Base-by-base conservation (phyloP, 2,329 filamentous ascomycete genomes). In the Orbilia blumenaviensis region DNA sequence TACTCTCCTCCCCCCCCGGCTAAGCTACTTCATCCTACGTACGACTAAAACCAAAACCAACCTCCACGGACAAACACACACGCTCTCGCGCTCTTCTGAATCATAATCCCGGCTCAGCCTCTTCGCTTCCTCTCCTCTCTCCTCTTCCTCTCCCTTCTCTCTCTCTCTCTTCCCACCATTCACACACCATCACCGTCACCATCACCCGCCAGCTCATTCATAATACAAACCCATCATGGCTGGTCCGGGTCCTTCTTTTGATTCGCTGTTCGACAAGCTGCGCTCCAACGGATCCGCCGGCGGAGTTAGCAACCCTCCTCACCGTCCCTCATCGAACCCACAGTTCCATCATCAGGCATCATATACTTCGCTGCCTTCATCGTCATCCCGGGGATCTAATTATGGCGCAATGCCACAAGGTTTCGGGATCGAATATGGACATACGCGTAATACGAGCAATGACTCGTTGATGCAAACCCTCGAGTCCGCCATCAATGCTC, bases 401-500 rank as follows among this genome's bases (percentile, higher is more conserved):
- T 66, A 66, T 44, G 50, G 60, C 34, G 34, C 62, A 25, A 54
- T 62, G 44, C 62, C 62, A 12, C 69, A 61, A 12, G 52, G 23
- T 34, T 74, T 62, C 69, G 50, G 50, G 3, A 62, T 74, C 61
- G 69, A 74, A 36, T 74, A 74, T 27, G 23, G 50, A 38, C 69
- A 74, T 48, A 46, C 62, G 42, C 69, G 69, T 62, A 74, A 46
- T 42, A 67, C 61, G 71, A 64, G 58, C 56, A 54, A 71, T 52
- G 46, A 72, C 63, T 58, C 78, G 78, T 52, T 61, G 23, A 50
- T 77, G 68, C 46, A 77, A 76, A 68, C 64, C 52, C 50, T 76
- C 56, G 54, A 78, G 76, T 61, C 76, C 66, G 61, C 78, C 77
- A 78, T 62, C 73, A 72, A 68, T 69, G 66, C 64, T 69, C 63